These are phyloP conservation scores for Primulina huaijiensis DNA, from an alignment of 257 asterid genomes.

Conservation along the genomic window DNA sequence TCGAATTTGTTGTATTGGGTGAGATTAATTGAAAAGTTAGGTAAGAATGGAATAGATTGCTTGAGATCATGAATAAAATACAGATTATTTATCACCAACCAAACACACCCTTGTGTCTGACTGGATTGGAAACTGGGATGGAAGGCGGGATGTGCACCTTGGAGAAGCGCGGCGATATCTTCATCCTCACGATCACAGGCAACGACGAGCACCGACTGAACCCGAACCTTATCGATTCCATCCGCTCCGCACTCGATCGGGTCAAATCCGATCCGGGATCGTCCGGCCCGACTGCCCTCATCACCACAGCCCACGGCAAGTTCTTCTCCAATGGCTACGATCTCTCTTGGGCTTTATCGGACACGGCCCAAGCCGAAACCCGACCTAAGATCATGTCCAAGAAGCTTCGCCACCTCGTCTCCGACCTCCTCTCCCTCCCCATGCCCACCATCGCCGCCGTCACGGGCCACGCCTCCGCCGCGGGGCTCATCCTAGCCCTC, in stretches of 20 bases:
- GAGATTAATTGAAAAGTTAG: too few relatives aligned
- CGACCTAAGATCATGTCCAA: conserved; percentile 36
- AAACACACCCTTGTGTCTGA: too few relatives aligned
- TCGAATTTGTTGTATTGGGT: too few relatives aligned
- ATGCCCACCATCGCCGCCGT: conserved; percentile 85
- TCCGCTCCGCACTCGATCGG: conserved; percentile 42
- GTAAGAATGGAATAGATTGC: too few relatives aligned
- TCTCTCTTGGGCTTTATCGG: conserved; percentile 48
- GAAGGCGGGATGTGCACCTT: conserved; percentile 41
- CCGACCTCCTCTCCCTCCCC: conserved; percentile 54
- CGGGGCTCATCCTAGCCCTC: conserved; percentile 53
- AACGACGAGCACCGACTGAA: conserved; percentile 58
- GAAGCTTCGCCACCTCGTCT: conserved; percentile 48
- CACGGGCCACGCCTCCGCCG: conserved; percentile 63
- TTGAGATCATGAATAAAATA: too few relatives aligned
- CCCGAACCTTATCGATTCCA: conserved; percentile 51
- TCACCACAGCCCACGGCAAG: conserved; percentile 71
- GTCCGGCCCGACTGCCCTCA: conserved; percentile 46
- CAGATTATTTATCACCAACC: too few relatives aligned
- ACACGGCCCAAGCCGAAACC: conserved; percentile 1
- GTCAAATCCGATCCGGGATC: conserved; percentile 32
- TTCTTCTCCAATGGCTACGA: conserved; percentile 80
- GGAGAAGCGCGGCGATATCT: conserved; percentile 46
- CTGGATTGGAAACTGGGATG: neutral
- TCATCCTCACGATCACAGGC: conserved; percentile 61